Conservation (phyloP, 345 rosid species). For the Arabis hirsuta region DNA sequence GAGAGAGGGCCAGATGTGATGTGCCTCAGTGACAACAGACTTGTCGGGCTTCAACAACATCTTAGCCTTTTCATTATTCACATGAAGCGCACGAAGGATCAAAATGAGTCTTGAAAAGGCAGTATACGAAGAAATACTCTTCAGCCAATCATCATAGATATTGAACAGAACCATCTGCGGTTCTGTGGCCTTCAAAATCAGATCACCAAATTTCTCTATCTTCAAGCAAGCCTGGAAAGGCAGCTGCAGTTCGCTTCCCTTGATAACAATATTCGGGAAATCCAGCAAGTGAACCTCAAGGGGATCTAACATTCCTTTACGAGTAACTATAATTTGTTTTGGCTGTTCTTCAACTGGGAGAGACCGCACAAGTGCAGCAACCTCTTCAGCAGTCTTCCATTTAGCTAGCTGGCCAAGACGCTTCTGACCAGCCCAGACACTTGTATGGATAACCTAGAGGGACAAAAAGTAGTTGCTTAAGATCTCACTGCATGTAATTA, state of each 20-base stretch:
- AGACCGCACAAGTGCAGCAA: slow-evolving; percentile 99
- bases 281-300: slow-evolving; percentile 95
- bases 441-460: slow-evolving; percentile 89
- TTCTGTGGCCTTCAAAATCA: slow-evolving; percentile 92
- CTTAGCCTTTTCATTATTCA: slow-evolving; percentile 98
- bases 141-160: slow-evolving; percentile 98
- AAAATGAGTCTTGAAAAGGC: slow-evolving; percentile 97
- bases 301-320: slow-evolving; percentile 99
- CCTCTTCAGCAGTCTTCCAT: slow-evolving; percentile 99
- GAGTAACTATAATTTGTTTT: slow-evolving; percentile 94
- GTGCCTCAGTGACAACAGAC: slow-evolving; percentile 87
- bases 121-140: slow-evolving; percentile 95
- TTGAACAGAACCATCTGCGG: slow-evolving; percentile 98
- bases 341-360: slow-evolving; percentile 99
- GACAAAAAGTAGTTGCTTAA: slow-evolving; percentile 9
- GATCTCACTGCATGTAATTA: slow-evolving; percentile 21
- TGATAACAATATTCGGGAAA: slow-evolving; percentile 98
- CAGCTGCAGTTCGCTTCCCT: slow-evolving; percentile 98
- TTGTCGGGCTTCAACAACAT: slow-evolving; percentile 98
- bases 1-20: slow-evolving; percentile 99
- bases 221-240: slow-evolving; percentile 99
- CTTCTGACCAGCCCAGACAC: slow-evolving; percentile 99
- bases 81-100: slow-evolving; percentile 99
- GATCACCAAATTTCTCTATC: slow-evolving; percentile 98
- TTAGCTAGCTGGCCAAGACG: slow-evolving; percentile 99